Conservation (phyloP, 2,329 filamentous ascomycete species). For the Aspergillus aculeatinus region DNA sequence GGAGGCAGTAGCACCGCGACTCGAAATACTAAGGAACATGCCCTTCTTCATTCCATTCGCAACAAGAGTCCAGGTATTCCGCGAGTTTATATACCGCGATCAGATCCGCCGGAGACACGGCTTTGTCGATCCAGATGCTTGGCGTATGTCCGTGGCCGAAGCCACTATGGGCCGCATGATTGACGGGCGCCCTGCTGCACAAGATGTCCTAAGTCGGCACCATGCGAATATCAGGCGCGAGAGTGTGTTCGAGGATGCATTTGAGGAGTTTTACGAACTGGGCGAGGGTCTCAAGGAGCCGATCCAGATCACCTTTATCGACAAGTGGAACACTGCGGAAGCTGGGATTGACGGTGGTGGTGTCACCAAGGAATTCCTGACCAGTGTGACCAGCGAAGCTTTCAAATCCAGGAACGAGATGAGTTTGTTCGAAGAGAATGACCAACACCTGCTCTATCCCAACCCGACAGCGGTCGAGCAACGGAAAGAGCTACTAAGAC, state of each 20-base stretch:
- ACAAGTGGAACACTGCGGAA: constrained; percentile 81
- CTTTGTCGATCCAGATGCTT: constrained; percentile 68
- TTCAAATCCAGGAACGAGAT: constrained; percentile 62
- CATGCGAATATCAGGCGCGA: constrained; percentile 77
- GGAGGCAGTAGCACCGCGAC: constrained; percentile 76
- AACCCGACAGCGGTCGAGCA: constrained; percentile 78
- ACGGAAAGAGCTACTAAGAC: constrained; percentile 58
- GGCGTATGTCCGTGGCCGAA: constrained; percentile 63
- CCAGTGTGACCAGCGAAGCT: constrained; percentile 80
- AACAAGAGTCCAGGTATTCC: constrained; percentile 86
- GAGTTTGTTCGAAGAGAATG: constrained; percentile 77
- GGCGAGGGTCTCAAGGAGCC: constrained; percentile 86
- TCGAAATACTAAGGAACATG: constrained; percentile 93
- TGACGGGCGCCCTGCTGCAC: constrained; percentile 40
- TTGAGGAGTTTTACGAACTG: constrained; percentile 75
- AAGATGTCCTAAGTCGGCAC: constrained; percentile 56
- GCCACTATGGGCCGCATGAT: constrained; percentile 38
- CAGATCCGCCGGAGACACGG: constrained; percentile 70
- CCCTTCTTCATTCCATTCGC: constrained; percentile 95
- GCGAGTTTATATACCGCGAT: constrained; percentile 85
- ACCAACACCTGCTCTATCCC: constrained; percentile 82
- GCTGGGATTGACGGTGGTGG: constrained; percentile 96
- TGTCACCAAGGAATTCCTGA: constrained; percentile 96
- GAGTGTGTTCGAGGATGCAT: constrained; percentile 81
- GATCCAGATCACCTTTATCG: constrained; percentile 94